Base-by-base conservation (phyloP, 257 asterid species). In the Nicotiana tabacum region DNA sequence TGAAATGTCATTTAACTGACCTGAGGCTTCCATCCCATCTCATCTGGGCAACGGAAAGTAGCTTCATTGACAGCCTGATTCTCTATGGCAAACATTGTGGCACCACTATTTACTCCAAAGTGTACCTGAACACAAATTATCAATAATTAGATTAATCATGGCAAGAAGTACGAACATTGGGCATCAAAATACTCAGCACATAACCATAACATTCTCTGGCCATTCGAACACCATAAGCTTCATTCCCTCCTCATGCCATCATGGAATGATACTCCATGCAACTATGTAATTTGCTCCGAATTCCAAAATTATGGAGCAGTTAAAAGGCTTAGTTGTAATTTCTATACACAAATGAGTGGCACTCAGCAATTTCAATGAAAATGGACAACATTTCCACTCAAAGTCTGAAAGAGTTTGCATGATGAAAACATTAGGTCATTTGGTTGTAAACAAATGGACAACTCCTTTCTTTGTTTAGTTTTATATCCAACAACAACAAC, bases 1-100 rank as follows among this genome's bases (percentile, higher is more conserved):
- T 66, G 18, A 3, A 66, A 37, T 29, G 5, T 48, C 48, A 4
- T 15, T 39, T 29, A 64, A 61, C 87, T 35, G 48, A 96, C 99
- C 93, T 96, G 97, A 83, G 99, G 99, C 89, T 96, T 96, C 99
- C 99, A 96, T 81, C 99, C 99, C 98, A 96, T 88, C 88, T 96
- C 98, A 87, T 96, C 99, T 9, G 99, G 97, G 87, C 99, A 96
- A 66, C 99, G 97, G 81, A 96, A 96, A 6, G 98, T 96, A 81
- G 99, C 99, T 91, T 96, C 99, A 85, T 96, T 96, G 85, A 91
- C 90, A 29, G 98, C 99, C 84, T 92, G 97, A 70, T 86, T 87
- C 94, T 96, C 99, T 83, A 96, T 83, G 67, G 97, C 97, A 91
- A 96, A 96, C 92, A 89, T 92, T 84, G 96, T 89, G 66, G 99